Conservation (phyloP, 2,329 filamentous ascomycete species). For the Cercospora beticola region DNA sequence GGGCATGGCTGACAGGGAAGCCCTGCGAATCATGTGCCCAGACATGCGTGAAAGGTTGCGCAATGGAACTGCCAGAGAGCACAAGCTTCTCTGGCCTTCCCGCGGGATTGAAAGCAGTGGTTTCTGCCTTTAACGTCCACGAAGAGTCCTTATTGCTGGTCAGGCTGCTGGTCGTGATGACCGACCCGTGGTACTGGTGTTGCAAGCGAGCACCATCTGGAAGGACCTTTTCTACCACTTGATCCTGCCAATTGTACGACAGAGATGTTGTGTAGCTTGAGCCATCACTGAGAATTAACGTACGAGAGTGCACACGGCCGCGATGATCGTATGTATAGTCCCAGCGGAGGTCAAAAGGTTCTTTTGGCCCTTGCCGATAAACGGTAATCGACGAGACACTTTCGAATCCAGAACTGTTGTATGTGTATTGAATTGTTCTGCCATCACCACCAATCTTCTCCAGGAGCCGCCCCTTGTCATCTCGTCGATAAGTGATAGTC, state of each 20-base stretch:
- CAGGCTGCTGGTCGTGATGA: not conserved
- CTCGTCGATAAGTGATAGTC: not conserved
- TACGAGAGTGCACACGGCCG: not conserved
- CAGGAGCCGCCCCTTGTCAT: not conserved
- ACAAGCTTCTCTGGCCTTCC: not conserved
- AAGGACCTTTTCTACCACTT: not conserved
- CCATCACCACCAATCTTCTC: not conserved
- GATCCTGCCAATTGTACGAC: not conserved
- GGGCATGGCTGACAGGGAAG: not conserved
- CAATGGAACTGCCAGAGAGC: not conserved
- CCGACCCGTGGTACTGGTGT: not conserved
- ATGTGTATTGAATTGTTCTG: not conserved
- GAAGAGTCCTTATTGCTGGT: not conserved
- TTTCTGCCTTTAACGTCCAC: not conserved
- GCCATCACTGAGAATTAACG: not conserved
- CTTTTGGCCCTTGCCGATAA: not conserved
- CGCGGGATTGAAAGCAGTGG: not conserved
- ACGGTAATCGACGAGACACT: not conserved
- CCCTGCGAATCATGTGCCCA: not conserved
- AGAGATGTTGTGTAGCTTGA: not conserved
- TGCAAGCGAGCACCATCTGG: not conserved
- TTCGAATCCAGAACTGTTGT: not conserved
- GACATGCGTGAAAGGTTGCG: not conserved
- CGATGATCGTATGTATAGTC: not conserved
- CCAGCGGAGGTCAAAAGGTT: not conserved